Evolutionary conservation across 768 basidiomycete species (phyloP), one percentile per base, ranked within the genome.

Genomic region (Xerocomellus intermedius): DNA sequence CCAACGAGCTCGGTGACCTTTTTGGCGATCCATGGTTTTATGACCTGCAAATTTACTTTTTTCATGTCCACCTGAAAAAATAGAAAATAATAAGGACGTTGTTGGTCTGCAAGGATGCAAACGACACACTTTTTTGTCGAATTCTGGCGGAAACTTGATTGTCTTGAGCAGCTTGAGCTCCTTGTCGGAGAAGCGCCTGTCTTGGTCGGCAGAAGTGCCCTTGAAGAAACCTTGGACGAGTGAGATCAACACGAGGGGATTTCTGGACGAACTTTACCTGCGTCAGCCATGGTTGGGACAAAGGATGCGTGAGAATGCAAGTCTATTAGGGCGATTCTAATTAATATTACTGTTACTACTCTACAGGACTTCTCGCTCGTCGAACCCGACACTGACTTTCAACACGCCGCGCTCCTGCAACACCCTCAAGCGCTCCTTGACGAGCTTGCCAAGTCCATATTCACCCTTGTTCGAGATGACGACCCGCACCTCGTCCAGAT

Each of bases 1-100:
- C 95, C 93, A 41, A 94, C 84, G 21, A 97, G 80, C 54, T 94
- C 91, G 4, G 89, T 82, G 53, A 97, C 87, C 72, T 91, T 90
- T 79, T 93, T 94, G 14, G 91, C 89, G 56, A 98, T 86, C 97
- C 97, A 99, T 3, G 94, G 92, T 55, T 91, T 80, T 67, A 99
- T 90, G 62, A 98, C 94, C 17, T 82, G 77, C 57, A 98, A 64
- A 70, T 98, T 97, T 57, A 98, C 94, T 79, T 98, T 95, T 35
- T 91, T 84, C 83, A 95, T 89, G 69, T 98, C 95, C 42, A 97
- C 94, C 91, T 91, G 41, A 17, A 37, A 21, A 44, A 10, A 13
- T 13, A 35, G 16, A 42, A 45, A 8, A 26, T 2, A 2, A 16
- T 59, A 8, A 64, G 44, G 2, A 12, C 0, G 14, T 3, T 13